These are phyloP conservation scores for Naganishia friedmannii DNA, from an alignment of 768 basidiomycete species.

Conservation along the genomic window DNA sequence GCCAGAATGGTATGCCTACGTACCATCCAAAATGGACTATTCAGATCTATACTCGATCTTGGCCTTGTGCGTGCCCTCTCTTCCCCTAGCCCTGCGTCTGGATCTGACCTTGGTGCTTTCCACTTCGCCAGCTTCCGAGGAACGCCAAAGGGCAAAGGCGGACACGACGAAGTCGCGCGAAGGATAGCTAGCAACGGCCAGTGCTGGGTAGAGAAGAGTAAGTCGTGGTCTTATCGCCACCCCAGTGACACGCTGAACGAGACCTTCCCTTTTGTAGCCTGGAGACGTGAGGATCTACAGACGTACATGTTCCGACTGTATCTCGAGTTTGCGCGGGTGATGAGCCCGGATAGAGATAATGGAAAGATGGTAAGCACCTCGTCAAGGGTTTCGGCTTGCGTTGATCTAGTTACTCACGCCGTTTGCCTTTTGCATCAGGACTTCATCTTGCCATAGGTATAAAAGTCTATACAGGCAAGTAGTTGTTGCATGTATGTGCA, in stretches of 20 bases:
- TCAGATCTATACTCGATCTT: constrained; percentile 52
- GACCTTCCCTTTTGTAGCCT: constrained; percentile 34
- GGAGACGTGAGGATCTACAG: constrained; percentile 50
- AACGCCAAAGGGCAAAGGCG: constrained; percentile 45
- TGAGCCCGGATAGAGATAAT: constrained; percentile 50
- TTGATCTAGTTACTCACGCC: not conserved
- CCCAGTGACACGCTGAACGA: not conserved
- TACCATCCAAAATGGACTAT: constrained; percentile 53
- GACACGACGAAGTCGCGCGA: constrained; percentile 52
- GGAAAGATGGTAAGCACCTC: constrained; percentile 46
- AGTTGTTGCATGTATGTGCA: not conserved
- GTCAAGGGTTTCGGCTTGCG: not conserved
- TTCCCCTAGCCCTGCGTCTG: not conserved
- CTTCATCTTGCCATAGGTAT: not conserved
- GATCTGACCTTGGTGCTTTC: no score
- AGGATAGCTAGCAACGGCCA: constrained; percentile 53
- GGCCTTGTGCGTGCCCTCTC: constrained; percentile 47
- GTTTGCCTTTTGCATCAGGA: not conserved
- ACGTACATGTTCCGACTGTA: constrained; percentile 52
- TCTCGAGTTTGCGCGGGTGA: constrained; percentile 50
- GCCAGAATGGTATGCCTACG: constrained; percentile 53
- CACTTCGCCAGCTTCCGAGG: constrained; percentile 49
- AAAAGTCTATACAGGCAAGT: not conserved
- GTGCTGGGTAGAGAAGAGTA: constrained; percentile 53
- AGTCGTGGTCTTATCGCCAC: constrained; percentile 22